Percentiles rank a stretch among this genome's conserved stretches.
These are phyloP conservation scores for Aspergillus aculeatus DNA, from an alignment of 2,329 filamentous ascomycete species.

Conservation along the genomic window DNA sequence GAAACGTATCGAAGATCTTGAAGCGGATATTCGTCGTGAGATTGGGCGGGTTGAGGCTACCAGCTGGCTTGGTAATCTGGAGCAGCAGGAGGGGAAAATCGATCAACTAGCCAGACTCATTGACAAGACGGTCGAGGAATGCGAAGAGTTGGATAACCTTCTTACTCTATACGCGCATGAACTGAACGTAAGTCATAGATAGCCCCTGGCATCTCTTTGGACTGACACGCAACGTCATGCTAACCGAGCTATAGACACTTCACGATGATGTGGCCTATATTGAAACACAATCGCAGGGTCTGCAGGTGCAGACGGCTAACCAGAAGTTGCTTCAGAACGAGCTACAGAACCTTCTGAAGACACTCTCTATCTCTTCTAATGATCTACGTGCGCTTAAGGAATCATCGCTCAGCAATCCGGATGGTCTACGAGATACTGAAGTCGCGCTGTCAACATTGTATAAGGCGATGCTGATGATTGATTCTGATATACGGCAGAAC, in stretches of 20 bases:
- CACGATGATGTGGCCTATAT: slow-evolving; percentile 97
- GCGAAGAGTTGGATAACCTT: slow-evolving; percentile 92
- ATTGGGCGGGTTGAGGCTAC: slow-evolving; percentile 88
- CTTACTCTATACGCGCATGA: slow-evolving; percentile 94
- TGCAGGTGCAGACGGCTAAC: slow-evolving; percentile 96
- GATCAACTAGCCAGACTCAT: slow-evolving; percentile 82
- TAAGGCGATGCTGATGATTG: slow-evolving; percentile 90
- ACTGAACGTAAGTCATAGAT: slow-evolving; percentile 66
- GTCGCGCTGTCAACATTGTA: slow-evolving; percentile 75
- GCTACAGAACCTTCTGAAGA: slow-evolving; percentile 82
- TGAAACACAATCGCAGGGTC: slow-evolving; percentile 91
- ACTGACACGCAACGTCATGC: slow-evolving; percentile 11
- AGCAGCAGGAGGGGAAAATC: slow-evolving; percentile 87
- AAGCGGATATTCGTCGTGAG: slow-evolving; percentile 79
- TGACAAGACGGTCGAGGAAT: slow-evolving; percentile 88
- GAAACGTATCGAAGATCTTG: slow-evolving; percentile 75
- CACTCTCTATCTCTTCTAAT: slow-evolving; percentile 77
- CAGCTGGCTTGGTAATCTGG: slow-evolving; percentile 79
- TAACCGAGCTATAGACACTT: slow-evolving; percentile 63
- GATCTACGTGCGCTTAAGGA: slow-evolving; percentile 72
- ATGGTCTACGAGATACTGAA: slow-evolving; percentile 76
- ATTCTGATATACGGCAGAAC: slow-evolving; percentile 69
- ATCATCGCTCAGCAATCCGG: slow-evolving; percentile 68
- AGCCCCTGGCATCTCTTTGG: neutral
- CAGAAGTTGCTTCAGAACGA: slow-evolving; percentile 92